phyloP scores from a whole-genome alignment of 2,329 filamentous ascomycete genomes.

The Cladosporium sp. region DNA sequence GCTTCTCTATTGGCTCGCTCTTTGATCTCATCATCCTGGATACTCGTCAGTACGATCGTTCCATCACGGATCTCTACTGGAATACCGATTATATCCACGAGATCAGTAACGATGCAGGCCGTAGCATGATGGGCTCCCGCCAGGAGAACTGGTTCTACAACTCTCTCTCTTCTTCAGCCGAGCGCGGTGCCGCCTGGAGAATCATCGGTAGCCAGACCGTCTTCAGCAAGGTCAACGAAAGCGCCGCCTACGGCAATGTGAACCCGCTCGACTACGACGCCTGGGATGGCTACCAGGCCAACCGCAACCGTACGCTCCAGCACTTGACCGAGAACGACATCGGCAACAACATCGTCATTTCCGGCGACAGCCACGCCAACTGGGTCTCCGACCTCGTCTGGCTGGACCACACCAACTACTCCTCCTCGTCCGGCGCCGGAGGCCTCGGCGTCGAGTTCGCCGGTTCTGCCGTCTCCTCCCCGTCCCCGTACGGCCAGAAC shows the following conservation, averaged over 20 bases:
- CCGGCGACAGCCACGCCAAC: conserved; percentile 63
- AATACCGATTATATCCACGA: conserved; percentile 27
- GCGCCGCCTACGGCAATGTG: conserved; percentile 37
- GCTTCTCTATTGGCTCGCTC: conserved; percentile 59
- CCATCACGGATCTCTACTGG: conserved; percentile 51
- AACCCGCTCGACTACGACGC: conserved; percentile 50
- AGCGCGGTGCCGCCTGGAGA: conserved; percentile 63
- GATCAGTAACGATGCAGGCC: conserved; percentile 61
- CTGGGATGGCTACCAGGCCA: conserved; percentile 62
- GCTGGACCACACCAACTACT: conserved; percentile 29
- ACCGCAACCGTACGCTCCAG: conserved; percentile 64
- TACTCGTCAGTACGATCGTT: conserved; percentile 62
- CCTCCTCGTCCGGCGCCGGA: conserved; percentile 31
- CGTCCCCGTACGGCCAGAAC: conserved; percentile 53
- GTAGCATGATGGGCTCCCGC: conserved; percentile 63
- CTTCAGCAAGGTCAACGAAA: conserved; percentile 54
- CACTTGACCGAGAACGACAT: conserved; percentile 63
- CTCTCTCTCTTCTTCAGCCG: conserved; percentile 36
- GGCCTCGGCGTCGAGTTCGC: conserved; percentile 48
- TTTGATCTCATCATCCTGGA: conserved; percentile 64
- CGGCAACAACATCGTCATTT: conserved; percentile 65
- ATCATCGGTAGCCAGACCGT: conserved; percentile 66
- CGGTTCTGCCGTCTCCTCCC: conserved; percentile 59
- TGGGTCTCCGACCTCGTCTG: conserved; percentile 47
- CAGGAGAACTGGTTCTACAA: conserved; percentile 73